Evolutionary conservation across 345 rosid species (phyloP).

Genomic region (Ricinus communis): DNA sequence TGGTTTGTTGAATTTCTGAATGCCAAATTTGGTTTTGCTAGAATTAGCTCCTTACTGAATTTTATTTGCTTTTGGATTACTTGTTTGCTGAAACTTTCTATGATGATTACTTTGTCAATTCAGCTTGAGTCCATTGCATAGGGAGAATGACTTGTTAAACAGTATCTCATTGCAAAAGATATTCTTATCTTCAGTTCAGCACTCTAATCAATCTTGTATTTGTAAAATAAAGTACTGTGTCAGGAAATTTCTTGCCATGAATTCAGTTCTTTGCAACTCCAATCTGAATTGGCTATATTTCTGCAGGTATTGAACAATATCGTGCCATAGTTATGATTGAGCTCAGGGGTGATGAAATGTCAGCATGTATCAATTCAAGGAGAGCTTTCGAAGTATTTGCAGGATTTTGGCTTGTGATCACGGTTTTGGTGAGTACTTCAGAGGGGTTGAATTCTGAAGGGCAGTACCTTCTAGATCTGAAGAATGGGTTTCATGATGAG

Average conservation of each 20-base stretch:
- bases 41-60: no score
- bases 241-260: not conserved
- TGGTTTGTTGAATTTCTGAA: not conserved
- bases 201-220: not conserved
- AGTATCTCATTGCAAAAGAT: not conserved
- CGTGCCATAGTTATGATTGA: conserved; percentile 10
- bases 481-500: conserved; percentile 50
- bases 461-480: conserved; percentile 42
- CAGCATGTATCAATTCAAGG: conserved; percentile 17
- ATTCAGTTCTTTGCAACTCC: conserved; percentile 8
- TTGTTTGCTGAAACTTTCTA: not conserved
- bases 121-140: not conserved
- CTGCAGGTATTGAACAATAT: conserved; percentile 27
- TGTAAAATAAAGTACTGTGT: not conserved
- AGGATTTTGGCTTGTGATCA: conserved; percentile 28
- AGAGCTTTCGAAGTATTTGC: conserved; percentile 30
- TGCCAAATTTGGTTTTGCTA: not conserved
- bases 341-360: conserved; percentile 25
- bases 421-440: conserved; percentile 14
- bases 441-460: conserved; percentile 33
- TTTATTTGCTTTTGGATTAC: conserved; percentile 13
- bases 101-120: not conserved
- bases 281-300: conserved; percentile 12
- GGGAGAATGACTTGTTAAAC: not conserved
- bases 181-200: not conserved